These are phyloP conservation scores for Beauveria asiatica DNA, from an alignment of 2,329 filamentous ascomycete species.

Conservation along the genomic window DNA sequence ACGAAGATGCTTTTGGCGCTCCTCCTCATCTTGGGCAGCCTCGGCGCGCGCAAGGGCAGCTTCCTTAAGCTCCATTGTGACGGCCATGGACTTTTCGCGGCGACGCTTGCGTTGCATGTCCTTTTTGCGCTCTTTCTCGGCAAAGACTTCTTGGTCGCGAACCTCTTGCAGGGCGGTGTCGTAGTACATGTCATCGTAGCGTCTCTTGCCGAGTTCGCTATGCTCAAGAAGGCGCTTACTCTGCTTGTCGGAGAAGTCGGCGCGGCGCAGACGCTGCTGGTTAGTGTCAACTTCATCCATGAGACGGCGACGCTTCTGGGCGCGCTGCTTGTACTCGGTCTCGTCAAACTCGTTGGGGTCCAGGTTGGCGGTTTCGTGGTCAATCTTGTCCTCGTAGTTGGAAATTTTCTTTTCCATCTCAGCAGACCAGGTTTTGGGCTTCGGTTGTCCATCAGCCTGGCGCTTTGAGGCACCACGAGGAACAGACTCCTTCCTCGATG, in stretches of 20 bases:
- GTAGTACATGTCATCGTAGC: conserved; percentile 70
- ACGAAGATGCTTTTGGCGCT: conserved; percentile 69
- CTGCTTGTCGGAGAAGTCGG: conserved; percentile 50
- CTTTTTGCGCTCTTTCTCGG: conserved; percentile 98
- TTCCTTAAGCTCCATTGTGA: conserved; percentile 85
- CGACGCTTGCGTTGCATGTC: conserved; percentile 98
- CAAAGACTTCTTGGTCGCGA: conserved; percentile 78
- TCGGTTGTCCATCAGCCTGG: conserved; percentile 51
- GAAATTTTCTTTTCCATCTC: conserved; percentile 37
- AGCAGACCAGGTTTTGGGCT: conserved; percentile 56
- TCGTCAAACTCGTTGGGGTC: conserved; percentile 36
- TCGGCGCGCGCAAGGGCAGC: conserved; percentile 70
- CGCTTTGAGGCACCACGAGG: conserved; percentile 46
- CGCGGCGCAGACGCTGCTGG: conserved; percentile 54
- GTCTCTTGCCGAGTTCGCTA: conserved; percentile 61
- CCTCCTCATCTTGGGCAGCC: conserved; percentile 71
- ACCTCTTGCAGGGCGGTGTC: conserved; percentile 78
- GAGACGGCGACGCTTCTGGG: conserved; percentile 60
- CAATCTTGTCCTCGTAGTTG: conserved; percentile 32
- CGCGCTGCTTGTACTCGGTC: conserved; percentile 43
- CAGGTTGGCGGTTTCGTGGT: conserved; percentile 37
- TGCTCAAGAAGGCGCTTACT: conserved; percentile 58
- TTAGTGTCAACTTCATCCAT: conserved; percentile 53
- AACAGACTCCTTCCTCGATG: conserved; percentile 39
- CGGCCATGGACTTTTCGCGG: conserved; percentile 90